phyloP scores from a whole-genome alignment of 805 yeast genomes.

The Starmerella floricola region DNA sequence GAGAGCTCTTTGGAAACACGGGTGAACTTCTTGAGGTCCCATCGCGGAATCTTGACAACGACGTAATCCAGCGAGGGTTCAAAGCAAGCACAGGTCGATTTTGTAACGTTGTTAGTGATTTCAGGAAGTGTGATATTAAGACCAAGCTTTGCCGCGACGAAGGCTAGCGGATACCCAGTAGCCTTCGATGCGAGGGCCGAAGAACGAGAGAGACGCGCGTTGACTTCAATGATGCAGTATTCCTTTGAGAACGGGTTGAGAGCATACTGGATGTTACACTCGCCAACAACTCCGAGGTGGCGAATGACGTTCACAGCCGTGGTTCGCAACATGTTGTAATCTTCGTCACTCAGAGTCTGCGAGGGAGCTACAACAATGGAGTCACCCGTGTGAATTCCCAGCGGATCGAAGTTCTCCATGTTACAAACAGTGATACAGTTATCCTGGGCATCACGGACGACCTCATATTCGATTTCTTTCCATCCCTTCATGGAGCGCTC shows the following conservation, averaged over 20 bases:
- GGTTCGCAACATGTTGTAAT: constrained; percentile 93
- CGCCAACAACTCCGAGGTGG: constrained; percentile 98
- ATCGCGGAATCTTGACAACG: constrained; percentile 95
- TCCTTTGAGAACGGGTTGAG: constrained; percentile 86
- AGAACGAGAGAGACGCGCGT: constrained; percentile 93
- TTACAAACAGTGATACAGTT: constrained; percentile 98
- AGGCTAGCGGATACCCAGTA: constrained; percentile 95
- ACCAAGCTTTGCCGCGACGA: constrained; percentile 95
- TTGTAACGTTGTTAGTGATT: constrained; percentile 84
- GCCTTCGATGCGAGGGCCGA: constrained; percentile 99
- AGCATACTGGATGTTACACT: constrained; percentile 96
- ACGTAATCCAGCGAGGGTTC: constrained; percentile 96
- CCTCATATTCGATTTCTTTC: constrained; percentile 98
- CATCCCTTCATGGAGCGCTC: constrained; percentile 98
- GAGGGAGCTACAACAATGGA: constrained; percentile 98
- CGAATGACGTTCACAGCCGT: constrained; percentile 95
- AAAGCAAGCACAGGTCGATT: constrained; percentile 88
- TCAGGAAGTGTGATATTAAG: constrained; percentile 83
- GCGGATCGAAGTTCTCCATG: constrained; percentile 97
- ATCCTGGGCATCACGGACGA: constrained; percentile 92
- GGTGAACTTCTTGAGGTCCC: constrained; percentile 95
- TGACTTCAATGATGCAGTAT: constrained; percentile 94
- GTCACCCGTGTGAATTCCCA: constrained; percentile 98
- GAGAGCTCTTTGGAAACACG: constrained; percentile 79
- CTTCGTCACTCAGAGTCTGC: constrained; percentile 92